Evolutionary conservation across 1,139 yeast species (phyloP).

Genomic region (Suhomyces taliae): DNA sequence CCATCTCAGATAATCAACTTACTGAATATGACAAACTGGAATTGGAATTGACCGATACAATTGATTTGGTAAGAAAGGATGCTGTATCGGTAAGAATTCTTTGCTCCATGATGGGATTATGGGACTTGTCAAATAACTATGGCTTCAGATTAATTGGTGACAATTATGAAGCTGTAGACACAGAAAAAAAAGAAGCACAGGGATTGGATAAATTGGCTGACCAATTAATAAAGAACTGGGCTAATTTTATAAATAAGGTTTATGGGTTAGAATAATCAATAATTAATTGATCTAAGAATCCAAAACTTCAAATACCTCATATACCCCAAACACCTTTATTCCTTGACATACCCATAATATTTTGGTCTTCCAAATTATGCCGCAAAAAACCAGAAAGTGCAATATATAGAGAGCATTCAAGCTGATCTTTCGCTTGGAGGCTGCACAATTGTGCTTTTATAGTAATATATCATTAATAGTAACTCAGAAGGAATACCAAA

Average conservation of each 20-base stretch:
- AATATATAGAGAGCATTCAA: no score
- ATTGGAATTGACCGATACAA: conserved; percentile 15
- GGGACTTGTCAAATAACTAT: conserved; percentile 31
- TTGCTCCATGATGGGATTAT: conserved; percentile 33
- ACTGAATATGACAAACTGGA: conserved; percentile 2
- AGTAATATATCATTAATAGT: no score
- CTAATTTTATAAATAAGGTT: conserved; percentile 19
- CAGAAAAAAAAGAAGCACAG: not conserved
- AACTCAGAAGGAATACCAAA: no score
- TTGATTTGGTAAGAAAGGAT: conserved; percentile 19
- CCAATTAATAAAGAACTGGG: conserved; percentile 15
- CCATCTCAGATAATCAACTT: conserved; percentile 2
- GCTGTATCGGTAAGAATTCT: conserved; percentile 29
- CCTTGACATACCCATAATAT: no score
- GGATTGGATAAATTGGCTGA: not conserved
- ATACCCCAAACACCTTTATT: no score
- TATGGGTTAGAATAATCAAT: conserved; percentile 20
- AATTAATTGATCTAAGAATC: no score
- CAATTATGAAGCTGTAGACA: not conserved
- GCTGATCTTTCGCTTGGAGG: no score
- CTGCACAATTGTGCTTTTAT: no score
- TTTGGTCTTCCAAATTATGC: no score
- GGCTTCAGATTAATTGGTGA: conserved; percentile 15
- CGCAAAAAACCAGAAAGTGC: no score
- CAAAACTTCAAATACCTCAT: no score